phyloP scores from a whole-genome alignment of 2,329 filamentous ascomycete genomes.

The Fusarium sp. region DNA sequence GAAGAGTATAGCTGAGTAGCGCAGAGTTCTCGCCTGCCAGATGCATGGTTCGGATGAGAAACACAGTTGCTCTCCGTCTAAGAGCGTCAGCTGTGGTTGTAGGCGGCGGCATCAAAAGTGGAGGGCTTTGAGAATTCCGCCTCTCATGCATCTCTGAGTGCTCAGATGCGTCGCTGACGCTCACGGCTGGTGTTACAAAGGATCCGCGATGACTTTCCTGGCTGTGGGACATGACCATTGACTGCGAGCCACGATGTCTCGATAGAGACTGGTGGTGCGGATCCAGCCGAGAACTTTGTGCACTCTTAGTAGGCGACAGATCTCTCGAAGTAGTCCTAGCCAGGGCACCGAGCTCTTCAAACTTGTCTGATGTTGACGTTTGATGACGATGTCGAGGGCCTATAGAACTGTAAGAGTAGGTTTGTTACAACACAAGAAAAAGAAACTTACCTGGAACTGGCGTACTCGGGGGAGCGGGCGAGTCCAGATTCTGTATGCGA shows the following conservation, averaged over 20 bases:
- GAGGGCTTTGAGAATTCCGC: conserved; percentile 46
- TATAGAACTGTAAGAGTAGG: conserved; percentile 45
- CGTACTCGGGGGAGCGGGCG: conserved; percentile 60
- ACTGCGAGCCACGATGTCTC: conserved; percentile 40
- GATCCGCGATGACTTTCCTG: conserved; percentile 50
- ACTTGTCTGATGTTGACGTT: conserved; percentile 40
- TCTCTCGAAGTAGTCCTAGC: conserved; percentile 31
- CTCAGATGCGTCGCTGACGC: conserved; percentile 26
- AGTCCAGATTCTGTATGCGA: conserved; percentile 66
- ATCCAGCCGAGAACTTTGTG: conserved; percentile 23
- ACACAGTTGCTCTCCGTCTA: conserved; percentile 49
- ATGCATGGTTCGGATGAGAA: conserved; percentile 46
- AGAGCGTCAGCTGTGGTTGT: conserved; percentile 48
- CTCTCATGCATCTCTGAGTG: conserved; percentile 23
- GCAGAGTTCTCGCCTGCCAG: conserved; percentile 45
- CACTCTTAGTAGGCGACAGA: conserved; percentile 25
- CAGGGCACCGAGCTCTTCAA: conserved; percentile 36
- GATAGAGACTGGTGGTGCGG: conserved; percentile 15
- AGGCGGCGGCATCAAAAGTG: conserved; percentile 63
- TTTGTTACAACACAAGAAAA: conserved; percentile 28
- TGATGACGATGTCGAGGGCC: conserved; percentile 45
- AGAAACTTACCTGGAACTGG: conserved; percentile 56
- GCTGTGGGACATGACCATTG: conserved; percentile 55
- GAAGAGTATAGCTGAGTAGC: conserved; percentile 52
- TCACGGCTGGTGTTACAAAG: conserved; percentile 20